phyloP scores from a whole-genome alignment of 2,329 filamentous ascomycete genomes.

The Neonectria ditissima region DNA sequence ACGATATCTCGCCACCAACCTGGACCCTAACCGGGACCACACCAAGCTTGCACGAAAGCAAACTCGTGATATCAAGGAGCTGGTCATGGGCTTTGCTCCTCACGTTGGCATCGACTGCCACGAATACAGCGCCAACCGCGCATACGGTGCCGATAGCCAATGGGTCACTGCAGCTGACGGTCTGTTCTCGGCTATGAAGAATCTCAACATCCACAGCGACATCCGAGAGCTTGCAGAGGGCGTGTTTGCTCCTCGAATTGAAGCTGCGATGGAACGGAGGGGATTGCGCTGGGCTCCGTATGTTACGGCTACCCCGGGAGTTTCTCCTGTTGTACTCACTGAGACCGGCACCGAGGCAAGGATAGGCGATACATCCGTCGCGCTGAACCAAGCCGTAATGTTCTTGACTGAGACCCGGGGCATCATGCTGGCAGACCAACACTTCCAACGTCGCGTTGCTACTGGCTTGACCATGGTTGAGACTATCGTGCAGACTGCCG shows the following conservation, averaged over 20 bases:
- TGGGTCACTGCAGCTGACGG: constrained; percentile 43
- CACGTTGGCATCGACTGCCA: constrained; percentile 45
- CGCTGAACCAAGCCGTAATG: constrained; percentile 41
- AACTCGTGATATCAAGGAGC: constrained; percentile 42
- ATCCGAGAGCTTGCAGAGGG: constrained; percentile 42
- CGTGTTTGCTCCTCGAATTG: constrained; percentile 37
- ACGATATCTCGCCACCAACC: constrained; percentile 41
- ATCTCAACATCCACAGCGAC: constrained; percentile 45
- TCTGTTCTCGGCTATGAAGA: constrained; percentile 45
- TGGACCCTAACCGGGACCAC: constrained; percentile 47
- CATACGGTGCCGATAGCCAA: constrained; percentile 40
- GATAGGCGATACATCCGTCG: constrained; percentile 43
- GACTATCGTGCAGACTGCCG: constrained; percentile 42
- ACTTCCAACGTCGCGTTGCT: constrained; percentile 49
- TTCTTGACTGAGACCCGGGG: constrained; percentile 46
- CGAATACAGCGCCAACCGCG: constrained; percentile 42
- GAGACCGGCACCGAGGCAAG: constrained; percentile 44
- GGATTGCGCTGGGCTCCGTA: constrained; percentile 45
- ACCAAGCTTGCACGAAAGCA: constrained; percentile 43
- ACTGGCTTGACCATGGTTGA: constrained; percentile 42
- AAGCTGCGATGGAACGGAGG: constrained; percentile 35
- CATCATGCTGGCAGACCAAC: constrained; percentile 47
- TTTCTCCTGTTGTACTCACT: constrained; percentile 38
- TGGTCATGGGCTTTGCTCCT: constrained; percentile 38
- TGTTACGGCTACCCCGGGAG: constrained; percentile 33